Percentiles rank a stretch among this genome's conserved stretches.
Evolutionary conservation across 805 yeast species (phyloP).

Genomic region (Wickerhamiella nectarea): DNA sequence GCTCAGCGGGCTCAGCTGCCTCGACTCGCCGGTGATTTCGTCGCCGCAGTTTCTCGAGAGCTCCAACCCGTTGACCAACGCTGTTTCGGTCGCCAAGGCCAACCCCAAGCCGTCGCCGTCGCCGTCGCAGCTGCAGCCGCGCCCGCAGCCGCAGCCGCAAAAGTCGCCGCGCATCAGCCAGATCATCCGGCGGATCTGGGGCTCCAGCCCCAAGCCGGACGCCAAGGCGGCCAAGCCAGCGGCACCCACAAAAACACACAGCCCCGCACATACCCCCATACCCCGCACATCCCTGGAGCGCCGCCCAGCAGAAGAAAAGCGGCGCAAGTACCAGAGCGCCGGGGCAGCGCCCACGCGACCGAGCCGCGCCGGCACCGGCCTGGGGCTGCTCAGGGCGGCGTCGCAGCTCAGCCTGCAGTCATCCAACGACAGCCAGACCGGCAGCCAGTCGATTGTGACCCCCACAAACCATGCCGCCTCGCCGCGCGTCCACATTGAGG

Average conservation of each 20-base stretch:
- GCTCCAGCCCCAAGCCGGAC: background rate
- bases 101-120: no score
- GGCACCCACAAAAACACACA: no score
- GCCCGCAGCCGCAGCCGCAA: background rate
- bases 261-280: no score
- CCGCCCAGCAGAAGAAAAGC: slow-evolving; percentile 1
- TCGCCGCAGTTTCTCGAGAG: slow-evolving; percentile 7
- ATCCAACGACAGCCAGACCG: background rate
- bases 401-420: slow-evolving; percentile 5
- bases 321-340: slow-evolving; percentile 2
- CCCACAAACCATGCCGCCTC: slow-evolving; percentile 1
- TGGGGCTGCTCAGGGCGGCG: slow-evolving; percentile 1
- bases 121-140: no score
- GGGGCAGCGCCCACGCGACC: slow-evolving; percentile 4
- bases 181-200: background rate
- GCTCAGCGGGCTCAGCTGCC: background rate
- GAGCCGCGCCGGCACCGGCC: background rate
- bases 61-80: background rate
- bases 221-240: background rate
- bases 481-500: slow-evolving; percentile 3
- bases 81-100: background rate
- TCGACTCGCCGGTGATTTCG: background rate
- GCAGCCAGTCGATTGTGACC: slow-evolving; percentile 2
- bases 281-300: background rate
- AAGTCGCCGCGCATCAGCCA: background rate